A percentile compares a stretch with the other conserved stretches of the same genome.
phyloP scores from a whole-genome alignment of 2,329 filamentous ascomycete genomes.

The Colletotrichum salicis region DNA sequence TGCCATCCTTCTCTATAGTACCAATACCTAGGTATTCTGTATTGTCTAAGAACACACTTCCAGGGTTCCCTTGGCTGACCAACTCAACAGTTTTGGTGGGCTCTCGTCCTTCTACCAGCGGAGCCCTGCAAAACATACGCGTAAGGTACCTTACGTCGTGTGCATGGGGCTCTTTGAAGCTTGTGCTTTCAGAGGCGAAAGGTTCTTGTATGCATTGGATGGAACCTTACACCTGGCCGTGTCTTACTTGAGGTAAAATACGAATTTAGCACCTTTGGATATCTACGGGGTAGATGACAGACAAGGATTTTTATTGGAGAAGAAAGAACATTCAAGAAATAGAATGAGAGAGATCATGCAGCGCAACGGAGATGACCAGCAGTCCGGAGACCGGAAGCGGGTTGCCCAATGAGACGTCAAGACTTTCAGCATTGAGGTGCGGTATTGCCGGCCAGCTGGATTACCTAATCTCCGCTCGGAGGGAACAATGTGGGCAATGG shows the following conservation, averaged over 20 bases:
- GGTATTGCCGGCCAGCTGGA: background rate
- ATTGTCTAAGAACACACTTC: no score
- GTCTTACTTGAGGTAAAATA: background rate
- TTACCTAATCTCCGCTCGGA: slow-evolving; percentile 5
- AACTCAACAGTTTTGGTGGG: slow-evolving; percentile 28
- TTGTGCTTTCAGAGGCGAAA: background rate
- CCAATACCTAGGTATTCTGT: no score
- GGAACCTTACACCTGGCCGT: background rate
- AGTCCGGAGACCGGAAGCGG: background rate
- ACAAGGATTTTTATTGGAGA: background rate
- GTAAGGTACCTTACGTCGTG: background rate
- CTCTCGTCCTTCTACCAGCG: background rate
- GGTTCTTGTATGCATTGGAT: background rate
- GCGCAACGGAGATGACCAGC: background rate
- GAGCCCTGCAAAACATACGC: slow-evolving; percentile 1
- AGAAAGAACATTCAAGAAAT: background rate
- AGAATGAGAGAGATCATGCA: no score
- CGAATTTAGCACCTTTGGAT: no score
- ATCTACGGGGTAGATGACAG: no score
- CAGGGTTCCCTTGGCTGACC: background rate
- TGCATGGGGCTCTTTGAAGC: background rate
- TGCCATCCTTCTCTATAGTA: background rate
- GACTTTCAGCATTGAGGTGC: background rate
- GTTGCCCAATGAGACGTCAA: background rate
- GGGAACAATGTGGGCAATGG: background rate